Conservation (phyloP, 108 stramenopile species). For the Skeletonema tropicum region DNA sequence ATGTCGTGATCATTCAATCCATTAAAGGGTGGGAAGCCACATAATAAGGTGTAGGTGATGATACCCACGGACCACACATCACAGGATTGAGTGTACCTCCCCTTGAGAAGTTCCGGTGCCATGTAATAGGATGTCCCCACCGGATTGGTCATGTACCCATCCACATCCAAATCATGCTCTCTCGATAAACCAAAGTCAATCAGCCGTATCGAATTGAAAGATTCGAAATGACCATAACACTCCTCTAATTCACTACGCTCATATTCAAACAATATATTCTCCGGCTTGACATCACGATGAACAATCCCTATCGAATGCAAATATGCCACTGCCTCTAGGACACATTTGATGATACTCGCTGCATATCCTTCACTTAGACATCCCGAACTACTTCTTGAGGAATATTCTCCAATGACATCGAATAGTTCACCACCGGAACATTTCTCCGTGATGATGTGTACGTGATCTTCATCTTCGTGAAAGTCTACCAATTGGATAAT, state of each 20-base stretch:
- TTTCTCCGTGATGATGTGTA: constrained; percentile 75
- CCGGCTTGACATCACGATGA: constrained; percentile 97
- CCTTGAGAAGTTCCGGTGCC: constrained; percentile 82
- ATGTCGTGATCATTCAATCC: constrained; percentile 61
- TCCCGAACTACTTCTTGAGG: constrained; percentile 29
- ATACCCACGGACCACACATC: constrained; percentile 91
- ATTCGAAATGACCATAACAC: too few species aligned
- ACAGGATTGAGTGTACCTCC: constrained; percentile 71
- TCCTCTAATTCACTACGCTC: constrained; percentile 15
- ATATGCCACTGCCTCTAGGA: constrained; percentile 78
- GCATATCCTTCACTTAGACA: constrained; percentile 78
- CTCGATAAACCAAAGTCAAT: constrained; percentile 39
- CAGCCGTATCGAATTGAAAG: constrained; percentile 1
- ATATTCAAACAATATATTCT: constrained; percentile 78
- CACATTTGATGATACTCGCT: constrained; percentile 59
- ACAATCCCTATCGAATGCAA: constrained; percentile 92
- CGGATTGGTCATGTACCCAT: constrained; percentile 62
- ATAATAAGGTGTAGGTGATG: constrained; percentile 85
- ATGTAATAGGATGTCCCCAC: constrained; percentile 85
- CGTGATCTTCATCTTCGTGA: constrained; percentile 67
- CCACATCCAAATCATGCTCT: constrained; percentile 1
- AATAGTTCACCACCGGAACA: constrained; percentile 89
- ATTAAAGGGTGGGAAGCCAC: constrained; percentile 93
- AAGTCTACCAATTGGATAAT: constrained; percentile 69
- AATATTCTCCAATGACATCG: constrained; percentile 89